Conservation (phyloP, 768 basidiomycete species). For the Hirschioporus abietinus region DNA sequence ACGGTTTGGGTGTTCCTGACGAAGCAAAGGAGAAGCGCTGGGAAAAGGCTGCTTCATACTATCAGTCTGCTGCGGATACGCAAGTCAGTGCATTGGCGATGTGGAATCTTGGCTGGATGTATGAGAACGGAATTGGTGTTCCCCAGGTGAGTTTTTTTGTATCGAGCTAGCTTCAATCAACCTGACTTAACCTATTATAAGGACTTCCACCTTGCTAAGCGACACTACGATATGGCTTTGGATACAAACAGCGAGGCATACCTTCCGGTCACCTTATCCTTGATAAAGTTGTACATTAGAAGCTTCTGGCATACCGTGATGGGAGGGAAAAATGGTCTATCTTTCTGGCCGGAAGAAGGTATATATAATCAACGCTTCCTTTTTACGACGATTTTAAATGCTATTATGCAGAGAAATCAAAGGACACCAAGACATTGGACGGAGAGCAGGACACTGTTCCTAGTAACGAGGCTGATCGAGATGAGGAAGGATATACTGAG, state of each 20-base stretch:
- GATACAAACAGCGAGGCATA: conserved; percentile 89
- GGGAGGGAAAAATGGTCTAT: conserved; percentile 65
- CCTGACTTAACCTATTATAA: conserved; percentile 22
- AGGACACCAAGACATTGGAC: conserved; percentile 9
- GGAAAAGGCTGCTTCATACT: conserved; percentile 91
- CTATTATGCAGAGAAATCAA: background rate
- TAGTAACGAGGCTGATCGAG: conserved; percentile 25
- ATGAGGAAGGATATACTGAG: conserved; percentile 15
- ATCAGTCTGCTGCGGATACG: conserved; percentile 91
- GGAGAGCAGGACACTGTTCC: conserved; percentile 34
- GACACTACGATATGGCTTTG: conserved; percentile 87
- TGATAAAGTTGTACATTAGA: conserved; percentile 74
- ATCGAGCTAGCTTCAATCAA: background rate
- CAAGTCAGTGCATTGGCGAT: conserved; percentile 91
- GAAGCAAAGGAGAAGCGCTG: conserved; percentile 59
- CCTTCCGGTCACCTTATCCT: conserved; percentile 77
- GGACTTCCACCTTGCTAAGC: conserved; percentile 96
- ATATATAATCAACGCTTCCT: conserved; percentile 29
- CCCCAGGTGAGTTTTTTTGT: conserved; percentile 51
- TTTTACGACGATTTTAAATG: background rate
- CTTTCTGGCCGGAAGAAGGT: conserved; percentile 55
- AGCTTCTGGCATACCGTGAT: conserved; percentile 80
- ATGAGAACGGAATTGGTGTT: conserved; percentile 92
- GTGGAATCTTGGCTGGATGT: conserved; percentile 99
- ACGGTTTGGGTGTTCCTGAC: conserved; percentile 75